phyloP scores from a whole-genome alignment of 2,329 filamentous ascomycete genomes.

The Pezicula radicicola region DNA sequence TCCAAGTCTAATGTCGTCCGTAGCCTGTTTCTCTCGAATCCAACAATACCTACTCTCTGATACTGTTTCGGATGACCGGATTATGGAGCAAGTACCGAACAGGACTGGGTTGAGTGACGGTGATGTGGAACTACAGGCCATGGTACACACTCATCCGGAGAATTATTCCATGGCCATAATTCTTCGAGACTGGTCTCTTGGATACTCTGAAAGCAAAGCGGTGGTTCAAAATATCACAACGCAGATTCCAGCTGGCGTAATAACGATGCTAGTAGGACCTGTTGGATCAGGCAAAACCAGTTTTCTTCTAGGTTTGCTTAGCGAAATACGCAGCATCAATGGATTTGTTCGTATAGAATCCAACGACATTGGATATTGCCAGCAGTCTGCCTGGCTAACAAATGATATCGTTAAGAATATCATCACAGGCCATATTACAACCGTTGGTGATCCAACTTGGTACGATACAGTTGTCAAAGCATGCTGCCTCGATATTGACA shows the following conservation, averaged over 20 bases:
- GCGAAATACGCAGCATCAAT: constrained; percentile 8
- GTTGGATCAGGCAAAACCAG: constrained; percentile 23
- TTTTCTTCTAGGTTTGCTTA: constrained; percentile 15
- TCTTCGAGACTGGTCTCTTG: background rate
- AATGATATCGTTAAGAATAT: constrained; percentile 26
- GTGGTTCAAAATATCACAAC: background rate
- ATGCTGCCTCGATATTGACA: constrained; percentile 34
- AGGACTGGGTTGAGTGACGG: background rate
- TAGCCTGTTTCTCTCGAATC: background rate
- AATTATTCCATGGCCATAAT: background rate
- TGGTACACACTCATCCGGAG: background rate
- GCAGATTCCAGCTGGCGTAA: background rate
- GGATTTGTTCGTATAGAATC: constrained; percentile 9
- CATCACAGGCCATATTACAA: constrained; percentile 12
- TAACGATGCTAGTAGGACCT: constrained; percentile 16
- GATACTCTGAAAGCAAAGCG: background rate
- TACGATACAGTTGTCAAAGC: constrained; percentile 25
- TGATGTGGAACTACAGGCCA: background rate
- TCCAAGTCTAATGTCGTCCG: background rate
- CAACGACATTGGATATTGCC: constrained; percentile 13
- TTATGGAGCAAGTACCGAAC: background rate
- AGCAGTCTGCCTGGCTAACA: constrained; percentile 13
- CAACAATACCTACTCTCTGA: background rate
- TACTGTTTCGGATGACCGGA: background rate
- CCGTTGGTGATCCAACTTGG: constrained; percentile 8